Evolutionary conservation across 495 filamentous ascomycete genomes (phyloP), one percentile per base, ranked within the genome.

Genomic region (Xylaria grammica): DNA sequence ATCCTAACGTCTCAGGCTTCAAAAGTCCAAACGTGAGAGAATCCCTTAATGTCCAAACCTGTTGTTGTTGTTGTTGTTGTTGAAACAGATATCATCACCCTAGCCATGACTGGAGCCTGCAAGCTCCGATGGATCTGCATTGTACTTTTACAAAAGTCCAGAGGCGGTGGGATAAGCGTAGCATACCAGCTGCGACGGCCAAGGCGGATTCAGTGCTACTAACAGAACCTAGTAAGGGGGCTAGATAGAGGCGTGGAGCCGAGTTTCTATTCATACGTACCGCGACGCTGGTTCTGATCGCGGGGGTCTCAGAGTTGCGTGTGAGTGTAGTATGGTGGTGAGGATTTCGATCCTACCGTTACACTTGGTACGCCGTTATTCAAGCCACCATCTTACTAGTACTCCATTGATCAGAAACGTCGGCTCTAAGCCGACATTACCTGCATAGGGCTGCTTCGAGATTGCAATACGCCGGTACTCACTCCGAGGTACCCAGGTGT

Each of bases 131-230:
- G 27, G 24, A 48, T 9, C 48, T 54, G 60, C 60, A 63, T 9
- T 63, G 60, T 63, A 51, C 60, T 63, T 62, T 63, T 53, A 62
- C 59, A 62, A 62, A 62, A 62, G 59, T 42, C 46, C 59, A 53
- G 22, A 40, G 40, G 56, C 56, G 56, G 56, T 58, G 38, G 34
- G 24, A 44, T 30, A 45, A 58, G 38, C 38, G 54, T 57, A 40
- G 42, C 40, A 59, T 46, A 48, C 9, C 56, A 29, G 29, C 48
- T 34, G 42, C 20, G 36, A 59, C 7, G 29, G 38, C 42, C 20
- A 7, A 15, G 26, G n/a, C 17, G 42, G 29, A 34, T 59, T 19
- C 27, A 59, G 26, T 11, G 29, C 36, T 58, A 58, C 38, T 56
- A 56, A n/a, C n/a, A n/a, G 34, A 11, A 36, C 34, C 15, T 3